Base-by-base conservation (phyloP, 257 asterid genomes). In the Asclepias syriaca region DNA sequence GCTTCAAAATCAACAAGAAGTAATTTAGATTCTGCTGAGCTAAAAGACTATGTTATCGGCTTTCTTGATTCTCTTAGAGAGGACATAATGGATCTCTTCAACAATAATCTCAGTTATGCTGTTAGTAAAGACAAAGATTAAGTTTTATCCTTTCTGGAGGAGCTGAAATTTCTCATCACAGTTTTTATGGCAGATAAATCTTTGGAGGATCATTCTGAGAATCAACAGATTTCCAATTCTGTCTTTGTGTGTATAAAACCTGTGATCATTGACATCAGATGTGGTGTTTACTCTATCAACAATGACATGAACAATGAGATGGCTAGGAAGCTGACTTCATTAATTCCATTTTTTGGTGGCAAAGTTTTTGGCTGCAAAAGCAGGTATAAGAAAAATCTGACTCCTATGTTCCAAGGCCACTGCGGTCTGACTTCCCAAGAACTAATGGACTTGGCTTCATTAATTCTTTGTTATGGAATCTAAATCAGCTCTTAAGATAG, bases 361-460 rank as follows among this genome's bases (percentile, higher is more conserved):
- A 49, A 49, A 49, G 12, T 49, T 49, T 49, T 11, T 49, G 54
- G 16, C 16, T 11, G 54, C 54, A 11, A 49, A 51, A 19, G 56
- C n/a, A 51, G 21, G 8, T 51, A 16, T 16, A 2, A 51, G 21
- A 51, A 5, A 16, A 51, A 16, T 6, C 18, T 51, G 51, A 48
- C 15, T 48, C 15, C 15, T 49, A 49, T 49, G 9, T 70, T 12
- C 43, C 54, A 10, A 70, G 40, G 48, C 29, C 55, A 21, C 3
- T 55, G 19, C 10, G 66, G 14, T 55, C 66, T 15, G 39, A 39
- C 29, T 55, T 70, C 18, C 73, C 73, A 60, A 55, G 46, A 55
- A 69, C 73, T n/a, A 55, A 69, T 11, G 50, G 40, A 19, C 54
- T 6, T 21, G 74, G 65, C 65, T 34, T 54, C 6, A 32, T 69